These are phyloP conservation scores for Acmispon strigosus DNA, from an alignment of 306 rosid genomes.

Conservation along the genomic window DNA sequence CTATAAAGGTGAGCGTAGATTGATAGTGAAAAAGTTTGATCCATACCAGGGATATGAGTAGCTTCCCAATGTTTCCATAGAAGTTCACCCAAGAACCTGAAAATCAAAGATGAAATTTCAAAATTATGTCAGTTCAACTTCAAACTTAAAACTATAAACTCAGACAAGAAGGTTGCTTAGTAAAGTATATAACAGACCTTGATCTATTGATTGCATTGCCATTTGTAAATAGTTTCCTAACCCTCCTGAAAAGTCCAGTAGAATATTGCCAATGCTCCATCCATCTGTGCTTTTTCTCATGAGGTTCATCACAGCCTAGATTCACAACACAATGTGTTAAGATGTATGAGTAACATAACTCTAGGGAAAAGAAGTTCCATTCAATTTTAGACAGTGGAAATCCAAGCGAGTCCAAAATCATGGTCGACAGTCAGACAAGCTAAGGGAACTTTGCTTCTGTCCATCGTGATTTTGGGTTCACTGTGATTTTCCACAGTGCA, in stretches of 20 bases:
- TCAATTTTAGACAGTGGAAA: too few species aligned
- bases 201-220: slow-evolving; percentile 84
- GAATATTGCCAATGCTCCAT: slow-evolving; percentile 74
- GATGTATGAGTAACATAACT: too few species aligned
- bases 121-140: not conserved
- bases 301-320: slow-evolving; percentile 75
- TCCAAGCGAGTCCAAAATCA: too few species aligned
- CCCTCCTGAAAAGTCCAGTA: slow-evolving; percentile 77
- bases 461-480: too few species aligned
- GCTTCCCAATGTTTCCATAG: slow-evolving; percentile 79
- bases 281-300: slow-evolving; percentile 77
- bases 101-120: slow-evolving; percentile 21
- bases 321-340: not conserved
- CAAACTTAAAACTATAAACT: not conserved
- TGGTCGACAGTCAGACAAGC: too few species aligned
- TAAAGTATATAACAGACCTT: slow-evolving; percentile 40
- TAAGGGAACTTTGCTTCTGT: too few species aligned
- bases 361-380: too few species aligned
- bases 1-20: too few species aligned
- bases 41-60: slow-evolving; percentile 69
- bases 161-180: not conserved
- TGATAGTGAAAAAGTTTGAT: not conserved
- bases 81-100: slow-evolving; percentile 87
- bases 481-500: too few species aligned
- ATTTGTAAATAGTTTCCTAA: slow-evolving; percentile 66